A percentile compares a stretch with the other conserved stretches of the same genome.
Evolutionary conservation across 176 grass and related monocot species (phyloP).

Genomic region (Puya raimondii): DNA sequence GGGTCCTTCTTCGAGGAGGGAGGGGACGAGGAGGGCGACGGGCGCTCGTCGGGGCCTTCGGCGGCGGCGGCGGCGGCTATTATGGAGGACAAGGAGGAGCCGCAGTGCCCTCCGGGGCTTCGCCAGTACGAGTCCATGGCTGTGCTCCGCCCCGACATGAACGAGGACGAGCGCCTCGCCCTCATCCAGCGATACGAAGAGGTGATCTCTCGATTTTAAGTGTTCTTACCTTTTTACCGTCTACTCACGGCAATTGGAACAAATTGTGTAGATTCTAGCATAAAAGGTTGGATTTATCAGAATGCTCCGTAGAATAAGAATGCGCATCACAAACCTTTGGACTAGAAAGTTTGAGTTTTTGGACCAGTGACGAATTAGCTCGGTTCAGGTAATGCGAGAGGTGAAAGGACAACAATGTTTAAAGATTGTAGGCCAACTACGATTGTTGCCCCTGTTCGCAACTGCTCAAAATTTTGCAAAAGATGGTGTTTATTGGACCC

Average conservation of each 20-base stretch:
- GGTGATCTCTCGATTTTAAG: slow-evolving; percentile 23
- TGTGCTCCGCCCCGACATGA: slow-evolving; percentile 85
- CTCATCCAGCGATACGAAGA: slow-evolving; percentile 94
- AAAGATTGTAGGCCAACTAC: too few species aligned
- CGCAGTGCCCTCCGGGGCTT: slow-evolving; percentile 79
- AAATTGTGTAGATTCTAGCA: too few species aligned
- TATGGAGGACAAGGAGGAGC: slow-evolving; percentile 83
- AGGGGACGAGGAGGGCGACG: neutral
- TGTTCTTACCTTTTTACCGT: neutral
- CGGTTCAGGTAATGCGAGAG: too few species aligned
- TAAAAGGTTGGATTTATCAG: too few species aligned
- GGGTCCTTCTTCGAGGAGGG: slow-evolving; percentile 9
- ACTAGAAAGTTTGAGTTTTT: too few species aligned
- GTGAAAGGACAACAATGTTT: too few species aligned
- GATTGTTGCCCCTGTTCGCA: too few species aligned
- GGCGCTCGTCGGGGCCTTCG: slow-evolving; percentile 31
- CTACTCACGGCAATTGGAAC: neutral
- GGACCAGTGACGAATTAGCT: too few species aligned
- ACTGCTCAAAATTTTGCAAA: too few species aligned
- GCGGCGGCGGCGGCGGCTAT: slow-evolving; percentile 34
- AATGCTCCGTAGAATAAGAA: too few species aligned
- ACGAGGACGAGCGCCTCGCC: slow-evolving; percentile 90
- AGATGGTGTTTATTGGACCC: too few species aligned
- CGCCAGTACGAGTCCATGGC: slow-evolving; percentile 89
- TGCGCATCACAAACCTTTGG: too few species aligned